Conservation (phyloP, 805 yeast species). For the Ogataea nonfermentans region DNA sequence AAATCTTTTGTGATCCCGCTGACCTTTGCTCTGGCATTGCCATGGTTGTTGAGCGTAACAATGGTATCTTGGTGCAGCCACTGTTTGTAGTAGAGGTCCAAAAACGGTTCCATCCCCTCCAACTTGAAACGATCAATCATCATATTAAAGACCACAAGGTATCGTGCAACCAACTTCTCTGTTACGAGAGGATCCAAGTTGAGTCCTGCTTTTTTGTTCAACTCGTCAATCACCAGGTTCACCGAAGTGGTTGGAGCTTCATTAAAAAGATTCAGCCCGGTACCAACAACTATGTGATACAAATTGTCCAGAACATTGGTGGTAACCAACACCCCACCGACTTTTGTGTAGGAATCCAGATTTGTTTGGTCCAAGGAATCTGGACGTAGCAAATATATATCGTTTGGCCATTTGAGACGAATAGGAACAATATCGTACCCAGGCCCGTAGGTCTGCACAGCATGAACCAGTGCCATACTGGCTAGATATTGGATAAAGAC, state of each 20-base stretch:
- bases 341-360: conserved; percentile 52
- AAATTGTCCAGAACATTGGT: conserved; percentile 61
- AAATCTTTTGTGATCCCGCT: conserved; percentile 81
- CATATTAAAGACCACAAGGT: conserved; percentile 62
- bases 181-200: conserved; percentile 31
- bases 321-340: conserved; percentile 83
- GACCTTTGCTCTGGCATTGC: conserved; percentile 54
- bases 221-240: conserved; percentile 60
- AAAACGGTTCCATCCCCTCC: conserved; percentile 66
- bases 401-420: conserved; percentile 95
- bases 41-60: conserved; percentile 55
- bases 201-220: conserved; percentile 51
- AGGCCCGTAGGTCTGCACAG: conserved; percentile 54
- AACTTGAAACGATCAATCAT: conserved; percentile 56
- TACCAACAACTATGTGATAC: conserved; percentile 74
- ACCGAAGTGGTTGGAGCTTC: conserved; percentile 92
- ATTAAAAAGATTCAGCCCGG: conserved; percentile 81
- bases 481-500: conserved; percentile 86
- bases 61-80: conserved; percentile 85
- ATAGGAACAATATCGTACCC: conserved; percentile 71
- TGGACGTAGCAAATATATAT: conserved; percentile 73
- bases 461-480: conserved; percentile 79
- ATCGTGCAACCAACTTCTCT: conserved; percentile 62
- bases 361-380: conserved; percentile 39
- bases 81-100: conserved; percentile 67